phyloP scores from a whole-genome alignment of 23 red algal species.

The Pyropia haitanensis region DNA sequence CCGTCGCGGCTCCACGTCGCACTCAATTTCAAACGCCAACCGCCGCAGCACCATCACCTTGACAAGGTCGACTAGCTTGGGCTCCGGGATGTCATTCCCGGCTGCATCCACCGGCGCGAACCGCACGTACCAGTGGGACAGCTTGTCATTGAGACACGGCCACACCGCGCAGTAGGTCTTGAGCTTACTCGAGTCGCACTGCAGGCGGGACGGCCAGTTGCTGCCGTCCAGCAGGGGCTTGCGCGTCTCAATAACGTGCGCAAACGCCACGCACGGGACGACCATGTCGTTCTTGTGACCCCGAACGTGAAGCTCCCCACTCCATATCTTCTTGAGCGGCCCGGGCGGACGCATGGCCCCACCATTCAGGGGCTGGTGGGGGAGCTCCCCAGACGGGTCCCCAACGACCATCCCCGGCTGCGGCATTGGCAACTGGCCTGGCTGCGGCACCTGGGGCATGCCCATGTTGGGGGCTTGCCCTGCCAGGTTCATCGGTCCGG shows the following conservation, averaged over 20 bases:
- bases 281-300: conserved; percentile 13
- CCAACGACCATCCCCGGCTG: background rate
- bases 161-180: conserved; percentile 14
- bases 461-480: no score
- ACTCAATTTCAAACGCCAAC: conserved; percentile 43
- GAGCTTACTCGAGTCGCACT: conserved; percentile 26
- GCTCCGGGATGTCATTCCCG: background rate
- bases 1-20: conserved; percentile 26
- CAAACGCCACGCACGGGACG: conserved; percentile 37
- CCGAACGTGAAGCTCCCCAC: conserved; percentile 8
- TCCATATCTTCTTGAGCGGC: conserved; percentile 4
- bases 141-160: background rate
- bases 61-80: conserved; percentile 17
- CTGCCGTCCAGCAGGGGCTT: conserved; percentile 8
- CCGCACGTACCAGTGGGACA: conserved; percentile 51
- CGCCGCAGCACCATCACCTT: conserved; percentile 20
- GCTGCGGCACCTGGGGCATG: no score
- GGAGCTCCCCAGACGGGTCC: background rate
- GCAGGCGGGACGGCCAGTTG: conserved; percentile 32
- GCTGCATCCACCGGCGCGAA: conserved; percentile 9
- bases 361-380: background rate
- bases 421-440: background rate
- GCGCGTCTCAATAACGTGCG: background rate
- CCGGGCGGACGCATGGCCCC: background rate
- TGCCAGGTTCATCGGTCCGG: no score